Percentiles rank a stretch among this genome's conserved stretches.
Conservation (phyloP, 768 basidiomycete genomes). For the Leccinum obscurum region DNA sequence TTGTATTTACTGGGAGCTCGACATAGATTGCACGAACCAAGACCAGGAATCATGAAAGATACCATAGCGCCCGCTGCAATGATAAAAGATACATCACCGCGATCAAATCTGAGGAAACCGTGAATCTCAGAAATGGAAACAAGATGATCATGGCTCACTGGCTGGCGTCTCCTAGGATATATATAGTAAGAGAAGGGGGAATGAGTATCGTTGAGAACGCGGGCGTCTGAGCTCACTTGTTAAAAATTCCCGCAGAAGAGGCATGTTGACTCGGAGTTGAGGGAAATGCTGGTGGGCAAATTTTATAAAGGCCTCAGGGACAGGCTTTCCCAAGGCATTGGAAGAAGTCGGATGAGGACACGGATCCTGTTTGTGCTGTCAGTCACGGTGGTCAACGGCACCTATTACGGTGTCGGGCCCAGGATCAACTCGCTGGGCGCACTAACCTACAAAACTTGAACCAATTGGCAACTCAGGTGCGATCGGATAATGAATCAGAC, state of each 20-base stretch:
- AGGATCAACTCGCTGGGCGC: background rate
- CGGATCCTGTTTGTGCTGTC: background rate
- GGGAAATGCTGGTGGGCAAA: background rate
- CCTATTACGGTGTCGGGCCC: background rate
- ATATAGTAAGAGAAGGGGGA: slow-evolving; percentile 6
- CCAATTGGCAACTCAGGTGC: background rate
- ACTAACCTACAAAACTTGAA: background rate
- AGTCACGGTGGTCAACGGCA: background rate
- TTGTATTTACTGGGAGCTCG: background rate
- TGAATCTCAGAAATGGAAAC: slow-evolving; percentile 6
- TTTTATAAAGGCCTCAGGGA: background rate
- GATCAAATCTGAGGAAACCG: slow-evolving; percentile 52
- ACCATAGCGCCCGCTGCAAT: slow-evolving; percentile 71
- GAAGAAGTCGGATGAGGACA: background rate
- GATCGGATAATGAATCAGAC: background rate
- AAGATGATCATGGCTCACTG: slow-evolving; percentile 26
- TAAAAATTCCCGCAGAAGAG: too few relatives aligned
- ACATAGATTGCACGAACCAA: slow-evolving; percentile 43
- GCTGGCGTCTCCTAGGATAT: slow-evolving; percentile 21
- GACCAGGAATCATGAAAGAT: slow-evolving; percentile 75
- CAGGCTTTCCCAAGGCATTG: background rate
- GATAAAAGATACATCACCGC: slow-evolving; percentile 72
- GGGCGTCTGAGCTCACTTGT: too few relatives aligned
- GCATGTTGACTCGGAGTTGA: too few relatives aligned
- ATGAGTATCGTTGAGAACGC: slow-evolving; percentile 1